Conservation (phyloP, 805 yeast genomes). For the Candida chauliodis region DNA sequence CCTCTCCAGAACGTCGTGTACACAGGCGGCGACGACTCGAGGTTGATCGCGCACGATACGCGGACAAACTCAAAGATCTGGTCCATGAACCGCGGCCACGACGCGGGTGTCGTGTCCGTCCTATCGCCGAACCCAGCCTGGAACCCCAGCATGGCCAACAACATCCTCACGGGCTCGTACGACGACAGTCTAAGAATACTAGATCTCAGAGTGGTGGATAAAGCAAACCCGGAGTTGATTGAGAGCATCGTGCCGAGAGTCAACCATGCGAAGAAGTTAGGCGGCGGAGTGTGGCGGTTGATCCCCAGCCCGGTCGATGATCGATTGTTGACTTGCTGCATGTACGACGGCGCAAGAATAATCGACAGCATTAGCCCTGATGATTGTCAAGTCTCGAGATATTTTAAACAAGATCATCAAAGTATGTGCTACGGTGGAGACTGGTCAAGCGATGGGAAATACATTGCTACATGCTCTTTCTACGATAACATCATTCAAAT, state of each 20-base stretch:
- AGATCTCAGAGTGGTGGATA: constrained; percentile 57
- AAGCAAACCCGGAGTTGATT: constrained; percentile 28
- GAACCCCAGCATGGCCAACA: constrained; percentile 41
- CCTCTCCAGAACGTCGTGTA: constrained; percentile 57
- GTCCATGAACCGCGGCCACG: constrained; percentile 47
- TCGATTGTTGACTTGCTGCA: constrained; percentile 75
- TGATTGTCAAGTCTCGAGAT: constrained; percentile 31
- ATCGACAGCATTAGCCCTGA: constrained; percentile 25
- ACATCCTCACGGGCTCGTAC: constrained; percentile 84
- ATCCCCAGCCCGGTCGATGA: constrained; percentile 54
- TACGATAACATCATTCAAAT: constrained; percentile 79
- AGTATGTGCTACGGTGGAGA: constrained; percentile 97
- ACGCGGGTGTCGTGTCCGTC: constrained; percentile 88
- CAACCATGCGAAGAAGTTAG: constrained; percentile 48
- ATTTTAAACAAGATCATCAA: constrained; percentile 67
- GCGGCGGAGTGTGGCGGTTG: constrained; percentile 96
- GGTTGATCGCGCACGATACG: constrained; percentile 69
- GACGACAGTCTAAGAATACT: constrained; percentile 73
- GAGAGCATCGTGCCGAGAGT: constrained; percentile 53
- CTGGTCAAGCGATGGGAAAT: constrained; percentile 54
- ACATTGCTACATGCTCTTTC: constrained; percentile 81
- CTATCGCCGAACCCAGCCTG: constrained; percentile 44
- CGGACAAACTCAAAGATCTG: constrained; percentile 37
- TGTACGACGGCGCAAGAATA: constrained; percentile 92
- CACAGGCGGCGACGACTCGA: constrained; percentile 90